Base-by-base conservation (phyloP, 257 asterid species). In the Leonotis leonurus region DNA sequence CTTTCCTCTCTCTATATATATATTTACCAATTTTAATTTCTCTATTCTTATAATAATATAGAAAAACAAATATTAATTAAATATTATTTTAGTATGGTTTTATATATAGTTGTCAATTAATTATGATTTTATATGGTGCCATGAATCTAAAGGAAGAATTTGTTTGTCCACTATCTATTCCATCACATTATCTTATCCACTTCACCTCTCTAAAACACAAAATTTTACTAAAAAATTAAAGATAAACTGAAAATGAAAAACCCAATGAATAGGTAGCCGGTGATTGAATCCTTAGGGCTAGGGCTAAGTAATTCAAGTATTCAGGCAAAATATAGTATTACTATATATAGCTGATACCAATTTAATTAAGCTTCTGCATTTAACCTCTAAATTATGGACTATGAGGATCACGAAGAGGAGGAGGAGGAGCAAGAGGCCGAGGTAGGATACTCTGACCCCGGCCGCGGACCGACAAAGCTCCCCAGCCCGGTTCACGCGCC, bases 331-430 rank as follows among this genome's bases (percentile, higher is more conserved):
- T 37, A 20, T 3, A 27, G 25, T 17, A 63, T 70, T 63, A 62
- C 70, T 70, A 70, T 56, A 70, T 20, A 64, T 63, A 70, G 65
- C 56, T 44, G 54, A 62, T 55, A 33, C 0, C 16, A 5, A 1
- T 56, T 56, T 71, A 71, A 64, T 56, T 71, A 64, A 56, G 11
- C 16, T 1, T 6, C 37, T n/a, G 12, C 29, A 70, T 43, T 55
- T 70, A 62, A 62, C 48, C 67, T 56, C 17, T 53, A 64, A 64
- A 52, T 30, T 50, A 85, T 83, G 94, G 90, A 85, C 74, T 73
- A 70, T 71, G 90, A 78, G 32, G 89, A 82, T 75, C 84, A 76
- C 60, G 86, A 75, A 0, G 89, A 80, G 16, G 78, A 73, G 70
- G 86, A 75, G 0, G 89, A 80, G 16, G 78, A 73, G 70, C 83